Evolutionary conservation across 306 rosid species (phyloP).

Genomic region (Dalbergia cochinchinensis): DNA sequence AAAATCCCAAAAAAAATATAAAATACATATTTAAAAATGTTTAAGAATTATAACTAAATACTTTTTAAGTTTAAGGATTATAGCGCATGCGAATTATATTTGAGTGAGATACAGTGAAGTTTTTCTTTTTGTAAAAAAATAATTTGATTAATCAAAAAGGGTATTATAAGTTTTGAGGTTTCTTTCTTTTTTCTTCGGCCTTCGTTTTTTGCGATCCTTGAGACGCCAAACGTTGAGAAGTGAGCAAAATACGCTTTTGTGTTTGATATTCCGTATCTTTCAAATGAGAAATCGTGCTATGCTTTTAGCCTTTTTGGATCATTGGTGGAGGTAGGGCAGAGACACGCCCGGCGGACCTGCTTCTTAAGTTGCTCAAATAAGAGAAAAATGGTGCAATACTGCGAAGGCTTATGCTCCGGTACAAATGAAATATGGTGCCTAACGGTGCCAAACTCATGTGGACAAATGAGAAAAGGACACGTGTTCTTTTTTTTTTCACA

Average conservation of each 20-base stretch:
- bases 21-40: too few species aligned
- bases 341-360: not conserved
- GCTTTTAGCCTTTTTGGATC: not conserved
- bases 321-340: not conserved
- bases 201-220: slow-evolving; percentile 27
- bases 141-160: too few species aligned
- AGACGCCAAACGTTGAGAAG: slow-evolving; percentile 31
- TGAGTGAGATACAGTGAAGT: too few species aligned
- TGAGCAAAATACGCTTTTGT: slow-evolving; percentile 21
- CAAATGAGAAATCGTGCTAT: not conserved
- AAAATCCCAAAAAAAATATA: too few species aligned
- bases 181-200: not conserved
- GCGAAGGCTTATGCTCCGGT: not conserved
- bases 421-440: too few species aligned
- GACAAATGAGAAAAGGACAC: too few species aligned
- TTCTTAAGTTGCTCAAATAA: not conserved
- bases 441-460: too few species aligned
- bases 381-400: not conserved
- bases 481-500: too few species aligned
- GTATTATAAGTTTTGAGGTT: not conserved
- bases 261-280: not conserved
- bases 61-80: too few species aligned
- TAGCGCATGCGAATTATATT: too few species aligned
- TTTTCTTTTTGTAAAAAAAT: too few species aligned
- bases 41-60: too few species aligned